A percentile compares a stretch with the other conserved stretches of the same genome.
These are phyloP conservation scores for Acer yangbiense DNA, from an alignment of 345 rosid genomes.

Conservation along the genomic window DNA sequence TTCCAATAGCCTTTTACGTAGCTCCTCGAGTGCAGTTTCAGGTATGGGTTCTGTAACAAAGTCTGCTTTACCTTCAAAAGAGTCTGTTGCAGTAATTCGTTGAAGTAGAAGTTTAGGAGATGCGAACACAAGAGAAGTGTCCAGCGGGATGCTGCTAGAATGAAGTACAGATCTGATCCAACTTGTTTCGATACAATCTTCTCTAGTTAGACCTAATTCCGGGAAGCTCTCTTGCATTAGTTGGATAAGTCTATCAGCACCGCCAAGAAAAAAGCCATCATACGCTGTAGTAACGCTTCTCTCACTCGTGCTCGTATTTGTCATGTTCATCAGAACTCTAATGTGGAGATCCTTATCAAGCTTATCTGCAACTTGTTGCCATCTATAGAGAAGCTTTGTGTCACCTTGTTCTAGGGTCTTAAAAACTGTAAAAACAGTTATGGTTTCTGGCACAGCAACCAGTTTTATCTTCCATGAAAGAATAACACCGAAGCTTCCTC, in stretches of 20 bases:
- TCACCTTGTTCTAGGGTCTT: not conserved
- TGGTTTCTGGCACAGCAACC: constrained; percentile 65
- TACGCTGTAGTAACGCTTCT: constrained; percentile 32
- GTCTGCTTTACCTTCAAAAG: constrained; percentile 65
- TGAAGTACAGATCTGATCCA: constrained; percentile 61
- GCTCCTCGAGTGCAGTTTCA: constrained; percentile 37
- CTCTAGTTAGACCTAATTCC: constrained; percentile 49
- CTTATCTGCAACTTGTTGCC: constrained; percentile 1
- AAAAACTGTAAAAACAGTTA: constrained; percentile 1
- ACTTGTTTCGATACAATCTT: constrained; percentile 58
- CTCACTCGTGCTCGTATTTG: constrained; percentile 13
- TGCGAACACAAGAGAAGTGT: constrained; percentile 10
- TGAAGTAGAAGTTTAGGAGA: constrained; percentile 51
- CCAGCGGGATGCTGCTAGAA: constrained; percentile 44
- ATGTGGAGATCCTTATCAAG: constrained; percentile 27
- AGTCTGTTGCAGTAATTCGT: constrained; percentile 43
- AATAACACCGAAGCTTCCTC: constrained; percentile 27
- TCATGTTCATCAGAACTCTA: constrained; percentile 18
- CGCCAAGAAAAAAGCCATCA: constrained; percentile 48
- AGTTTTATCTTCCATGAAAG: constrained; percentile 58
- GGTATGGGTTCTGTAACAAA: constrained; percentile 46
- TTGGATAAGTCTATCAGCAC: constrained; percentile 27
- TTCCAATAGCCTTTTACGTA: constrained; percentile 45
- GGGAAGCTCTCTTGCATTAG: constrained; percentile 54
- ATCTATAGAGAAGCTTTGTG: not conserved